Evolutionary conservation across 805 yeast species (phyloP).

Genomic region (Wickerhamiella allomyrinae): DNA sequence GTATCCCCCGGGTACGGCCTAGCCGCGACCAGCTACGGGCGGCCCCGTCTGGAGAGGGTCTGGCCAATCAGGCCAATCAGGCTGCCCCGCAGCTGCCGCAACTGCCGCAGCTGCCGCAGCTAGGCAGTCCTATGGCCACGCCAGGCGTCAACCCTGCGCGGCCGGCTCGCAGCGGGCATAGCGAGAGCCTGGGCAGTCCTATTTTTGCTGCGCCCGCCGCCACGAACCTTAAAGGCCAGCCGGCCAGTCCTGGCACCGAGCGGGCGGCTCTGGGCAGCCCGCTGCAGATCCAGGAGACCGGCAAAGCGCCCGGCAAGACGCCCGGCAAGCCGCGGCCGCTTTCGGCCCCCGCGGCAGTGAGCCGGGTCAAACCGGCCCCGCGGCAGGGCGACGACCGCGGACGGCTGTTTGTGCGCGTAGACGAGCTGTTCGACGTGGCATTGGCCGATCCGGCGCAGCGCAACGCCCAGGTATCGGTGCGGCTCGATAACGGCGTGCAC

Average conservation of each 20-base stretch:
- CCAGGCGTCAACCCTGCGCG: not conserved
- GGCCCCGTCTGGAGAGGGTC: not conserved
- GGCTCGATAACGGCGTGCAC: slow-evolving; percentile 70
- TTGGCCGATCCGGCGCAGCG: slow-evolving; percentile 32
- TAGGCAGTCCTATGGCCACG: not conserved
- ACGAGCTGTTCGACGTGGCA: slow-evolving; percentile 33
- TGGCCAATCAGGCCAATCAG: not conserved
- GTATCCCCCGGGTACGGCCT: not conserved
- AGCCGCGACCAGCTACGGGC: not conserved
- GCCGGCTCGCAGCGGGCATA: not conserved
- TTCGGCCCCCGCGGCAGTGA: not conserved
- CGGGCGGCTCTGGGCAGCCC: not conserved
- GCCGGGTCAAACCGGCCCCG: not conserved
- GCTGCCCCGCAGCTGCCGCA: not conserved
- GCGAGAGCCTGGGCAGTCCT: not conserved
- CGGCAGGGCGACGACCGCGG: slow-evolving; percentile 27
- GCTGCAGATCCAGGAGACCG: not conserved
- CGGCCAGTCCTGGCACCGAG: not conserved
- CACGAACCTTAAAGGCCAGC: not conserved
- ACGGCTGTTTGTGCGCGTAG: slow-evolving; percentile 32
- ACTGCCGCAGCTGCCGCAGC: not conserved
- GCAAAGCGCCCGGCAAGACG: too few relatives aligned
- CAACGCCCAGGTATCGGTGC: slow-evolving; percentile 33
- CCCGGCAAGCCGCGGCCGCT: not conserved
- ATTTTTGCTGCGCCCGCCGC: not conserved